Evolutionary conservation across 345 rosid genomes (phyloP), one percentile per base, ranked within the genome.

Genomic region (Stellera chamaejasme): DNA sequence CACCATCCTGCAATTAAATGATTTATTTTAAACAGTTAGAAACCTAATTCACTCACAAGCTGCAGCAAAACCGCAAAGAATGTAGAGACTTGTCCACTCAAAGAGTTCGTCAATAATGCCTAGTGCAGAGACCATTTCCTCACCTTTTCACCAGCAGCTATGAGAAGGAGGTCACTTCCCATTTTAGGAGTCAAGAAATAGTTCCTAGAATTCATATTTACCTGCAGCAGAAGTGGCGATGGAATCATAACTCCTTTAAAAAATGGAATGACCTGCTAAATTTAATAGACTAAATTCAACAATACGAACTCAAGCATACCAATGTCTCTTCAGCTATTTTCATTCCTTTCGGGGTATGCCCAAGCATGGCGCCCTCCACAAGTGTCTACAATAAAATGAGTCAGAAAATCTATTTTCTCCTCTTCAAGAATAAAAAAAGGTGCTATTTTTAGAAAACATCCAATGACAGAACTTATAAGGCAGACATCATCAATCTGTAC

Each of bases 101-200:
- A 32, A 32, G 39, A 5, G 9, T 32, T 32, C 39, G 5, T 32
- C 10, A 3, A 16, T 48, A 43, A 59, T 6, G 41, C 28, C 32
- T 43, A 32, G 4, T 42, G 27, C 48, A 59, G 10, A 23, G 48
- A 28, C 3, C 13, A 45, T 28, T 32, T 45, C 49, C 74, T 66
- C 59, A 92, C 97, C 95, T 81, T 84, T 79, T 89, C 97, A 51
- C 96, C 88, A 51, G 96, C 82, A 26, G 99, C 97, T 61, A 55
- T 61, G 52, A 77, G 79, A 52, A 93, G 88, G 62, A 93, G 95
- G 56, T 76, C 88, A 62, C 79, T 87, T 73, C 90, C 99, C 39
- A 32, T 41, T 78, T 68, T 85, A 27, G 68, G 49, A 46, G 48
- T 80, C 71, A 93, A 74, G 80, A 79, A 82, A 62, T 59, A 76